Evolutionary conservation across 2,329 filamentous ascomycete genomes (phyloP), one percentile per base, ranked within the genome.

Genomic region (Fonsecaea erecta): DNA sequence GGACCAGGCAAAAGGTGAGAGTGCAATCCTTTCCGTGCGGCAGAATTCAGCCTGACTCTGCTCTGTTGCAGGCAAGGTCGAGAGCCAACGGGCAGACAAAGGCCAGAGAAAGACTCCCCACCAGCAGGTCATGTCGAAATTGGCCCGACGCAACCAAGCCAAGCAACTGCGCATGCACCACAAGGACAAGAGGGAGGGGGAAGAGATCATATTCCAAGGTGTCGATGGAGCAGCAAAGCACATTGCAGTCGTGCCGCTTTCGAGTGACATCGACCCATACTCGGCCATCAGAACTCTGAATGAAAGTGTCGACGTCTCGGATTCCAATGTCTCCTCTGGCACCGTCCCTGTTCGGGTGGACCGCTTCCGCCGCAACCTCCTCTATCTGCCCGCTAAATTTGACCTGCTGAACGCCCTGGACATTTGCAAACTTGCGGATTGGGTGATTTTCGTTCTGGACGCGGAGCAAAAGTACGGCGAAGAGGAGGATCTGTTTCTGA

Each of bases 71-170:
- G 92, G 93, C 75, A 95, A 95, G 78, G 85, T 94, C 56, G 89
- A 88, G 72, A 75, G 84, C 62, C 81, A 86, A 73, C 67, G 65
- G 34, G 43, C 66, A 48, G 91, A 96, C 75, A 87, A 85, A 73
- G 89, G 89, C 67, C 83, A 84, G 73, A 88, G 94, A 74, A 96
- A 92, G 78, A 97, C 94, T 16, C 92, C 92, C 62, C 92, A 97
- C 77, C 95, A 99, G 77, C 92, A 97, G 81, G 87, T 97, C 80
- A 94, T 97, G 91, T 96, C 93, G 65, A 99, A 98, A 80, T 86
- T 99, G 77, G 93, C 97, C 79, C 90, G 95, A 66, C 89, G 92
- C 73, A 98, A 99, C 78, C 92, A 96, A 82, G 91, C 92, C 72
- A 94, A 94, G 78, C 95, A 99, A 82, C 88, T 90, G 77, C 91